These are phyloP conservation scores for Suhomyces kunorum DNA, from an alignment of 1,139 yeast genomes.

Conservation along the genomic window DNA sequence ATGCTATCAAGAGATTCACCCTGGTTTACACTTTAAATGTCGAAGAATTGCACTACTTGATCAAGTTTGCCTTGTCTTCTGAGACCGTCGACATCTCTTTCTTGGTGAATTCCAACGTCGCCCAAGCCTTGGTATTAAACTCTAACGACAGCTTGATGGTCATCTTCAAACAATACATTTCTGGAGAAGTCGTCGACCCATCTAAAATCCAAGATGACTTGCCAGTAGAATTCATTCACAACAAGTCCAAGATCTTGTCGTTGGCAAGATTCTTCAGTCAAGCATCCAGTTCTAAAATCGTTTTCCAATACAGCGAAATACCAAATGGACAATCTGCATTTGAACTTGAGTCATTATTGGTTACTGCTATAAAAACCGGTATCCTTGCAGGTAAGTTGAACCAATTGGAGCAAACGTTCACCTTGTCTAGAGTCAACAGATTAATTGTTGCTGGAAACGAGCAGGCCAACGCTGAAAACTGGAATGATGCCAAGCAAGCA, in stretches of 20 bases:
- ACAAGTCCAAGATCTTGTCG: conserved; percentile 45
- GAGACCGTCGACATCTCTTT: conserved; percentile 47
- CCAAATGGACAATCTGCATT: conserved; percentile 35
- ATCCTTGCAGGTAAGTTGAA: conserved; percentile 51
- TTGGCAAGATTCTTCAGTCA: conserved; percentile 42
- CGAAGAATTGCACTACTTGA: conserved; percentile 37
- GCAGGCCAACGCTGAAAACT: conserved; percentile 35
- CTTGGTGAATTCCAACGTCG: conserved; percentile 44
- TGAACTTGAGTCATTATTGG: conserved; percentile 45
- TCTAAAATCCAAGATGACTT: conserved; percentile 18
- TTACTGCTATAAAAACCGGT: conserved; percentile 47
- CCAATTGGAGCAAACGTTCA: conserved; percentile 46
- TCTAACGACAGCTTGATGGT: conserved; percentile 25
- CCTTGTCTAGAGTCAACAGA: conserved; percentile 46
- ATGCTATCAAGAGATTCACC: conserved; percentile 40
- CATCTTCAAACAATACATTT: conserved; percentile 36
- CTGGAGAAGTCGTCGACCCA: conserved; percentile 33
- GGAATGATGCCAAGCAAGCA: conserved; percentile 39
- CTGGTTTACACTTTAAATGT: conserved; percentile 23
- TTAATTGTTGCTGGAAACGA: conserved; percentile 42
- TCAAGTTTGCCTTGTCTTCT: conserved; percentile 42
- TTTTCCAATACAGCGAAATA: conserved; percentile 42
- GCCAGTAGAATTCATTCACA: conserved; percentile 28
- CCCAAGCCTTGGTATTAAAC: conserved; percentile 29
- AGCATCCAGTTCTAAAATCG: conserved; percentile 27